A percentile compares a stretch with the other conserved stretches of the same genome.
Evolutionary conservation across 192 early-diverging fungal species (phyloP).

Genomic region (Cladochytrium replicatum): DNA sequence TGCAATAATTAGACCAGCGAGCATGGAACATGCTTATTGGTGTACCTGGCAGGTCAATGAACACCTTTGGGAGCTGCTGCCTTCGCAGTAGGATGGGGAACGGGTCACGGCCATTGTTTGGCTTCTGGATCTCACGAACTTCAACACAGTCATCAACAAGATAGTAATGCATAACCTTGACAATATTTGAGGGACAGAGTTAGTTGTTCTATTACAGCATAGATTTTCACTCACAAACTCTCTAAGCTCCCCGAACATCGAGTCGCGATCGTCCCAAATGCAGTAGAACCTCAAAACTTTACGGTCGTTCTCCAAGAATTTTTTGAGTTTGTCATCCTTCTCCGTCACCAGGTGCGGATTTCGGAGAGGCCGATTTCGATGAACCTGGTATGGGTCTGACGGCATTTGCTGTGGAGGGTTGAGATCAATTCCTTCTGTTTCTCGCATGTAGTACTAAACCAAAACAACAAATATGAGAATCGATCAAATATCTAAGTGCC

Average conservation of each 20-base stretch:
- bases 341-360: constrained; percentile 9
- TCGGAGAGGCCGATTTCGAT: constrained; percentile 33
- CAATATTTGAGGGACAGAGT: not conserved
- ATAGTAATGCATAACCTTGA: constrained; percentile 48
- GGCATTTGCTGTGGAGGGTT: constrained; percentile 43
- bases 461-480: not conserved
- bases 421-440: constrained; percentile 40
- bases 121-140: constrained; percentile 50
- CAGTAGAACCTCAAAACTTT: constrained; percentile 52
- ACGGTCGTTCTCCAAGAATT: constrained; percentile 51
- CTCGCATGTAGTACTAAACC: constrained; percentile 36
- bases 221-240: constrained; percentile 39
- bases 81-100: constrained; percentile 50
- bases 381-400: constrained; percentile 37
- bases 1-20: constrained; percentile 3
- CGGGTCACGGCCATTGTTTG: constrained; percentile 50
- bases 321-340: constrained; percentile 39
- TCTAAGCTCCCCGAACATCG: constrained; percentile 49
- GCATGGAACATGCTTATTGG: too few relatives aligned
- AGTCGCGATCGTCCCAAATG: constrained; percentile 51
- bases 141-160: constrained; percentile 57
- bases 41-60: constrained; percentile 38
- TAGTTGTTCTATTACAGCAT: not conserved
- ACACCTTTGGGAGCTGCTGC: constrained; percentile 44
- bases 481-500: not conserved